phyloP scores from a whole-genome alignment of 192 early-diverging fungal species.

The Backusella macrospora region DNA sequence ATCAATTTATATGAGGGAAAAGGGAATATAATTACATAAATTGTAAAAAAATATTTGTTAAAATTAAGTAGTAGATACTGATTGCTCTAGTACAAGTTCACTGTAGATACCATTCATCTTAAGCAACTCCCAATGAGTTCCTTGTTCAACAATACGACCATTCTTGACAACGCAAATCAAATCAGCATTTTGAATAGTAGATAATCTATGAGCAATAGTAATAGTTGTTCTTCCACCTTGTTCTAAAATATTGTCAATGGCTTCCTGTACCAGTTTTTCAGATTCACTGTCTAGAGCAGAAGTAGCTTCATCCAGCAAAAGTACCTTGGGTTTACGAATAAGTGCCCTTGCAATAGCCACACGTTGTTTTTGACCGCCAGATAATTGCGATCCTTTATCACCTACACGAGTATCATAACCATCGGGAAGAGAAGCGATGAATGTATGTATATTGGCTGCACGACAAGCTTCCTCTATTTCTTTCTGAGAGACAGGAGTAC shows the following conservation, averaged over 20 bases:
- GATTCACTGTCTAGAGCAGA: constrained; percentile 71
- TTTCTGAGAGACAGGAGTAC: constrained; percentile 44
- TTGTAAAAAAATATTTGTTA: not conserved
- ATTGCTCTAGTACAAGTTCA: constrained; percentile 66
- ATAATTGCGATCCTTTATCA: constrained; percentile 64
- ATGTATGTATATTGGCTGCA: constrained; percentile 66
- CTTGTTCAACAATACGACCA: constrained; percentile 69
- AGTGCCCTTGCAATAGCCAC: constrained; percentile 88
- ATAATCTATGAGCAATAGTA: constrained; percentile 73
- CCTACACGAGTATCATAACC: constrained; percentile 71
- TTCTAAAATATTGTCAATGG: constrained; percentile 64
- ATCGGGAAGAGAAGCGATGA: constrained; percentile 58
- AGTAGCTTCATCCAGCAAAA: constrained; percentile 86
- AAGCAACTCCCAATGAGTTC: constrained; percentile 79
- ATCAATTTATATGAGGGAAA: not conserved
- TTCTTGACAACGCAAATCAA: constrained; percentile 81
- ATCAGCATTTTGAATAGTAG: constrained; percentile 77
- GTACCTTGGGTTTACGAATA: constrained; percentile 82
- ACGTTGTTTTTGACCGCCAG: constrained; percentile 78
- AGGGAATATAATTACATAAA: not conserved
- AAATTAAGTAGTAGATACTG: constrained; percentile 34
- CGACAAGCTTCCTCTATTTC: constrained; percentile 60
- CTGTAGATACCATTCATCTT: constrained; percentile 59
- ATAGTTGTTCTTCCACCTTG: constrained; percentile 68
- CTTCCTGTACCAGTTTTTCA: constrained; percentile 71